Evolutionary conservation across 2,329 filamentous ascomycete genomes (phyloP).

Genomic region (Zasmidium citrigriseum): DNA sequence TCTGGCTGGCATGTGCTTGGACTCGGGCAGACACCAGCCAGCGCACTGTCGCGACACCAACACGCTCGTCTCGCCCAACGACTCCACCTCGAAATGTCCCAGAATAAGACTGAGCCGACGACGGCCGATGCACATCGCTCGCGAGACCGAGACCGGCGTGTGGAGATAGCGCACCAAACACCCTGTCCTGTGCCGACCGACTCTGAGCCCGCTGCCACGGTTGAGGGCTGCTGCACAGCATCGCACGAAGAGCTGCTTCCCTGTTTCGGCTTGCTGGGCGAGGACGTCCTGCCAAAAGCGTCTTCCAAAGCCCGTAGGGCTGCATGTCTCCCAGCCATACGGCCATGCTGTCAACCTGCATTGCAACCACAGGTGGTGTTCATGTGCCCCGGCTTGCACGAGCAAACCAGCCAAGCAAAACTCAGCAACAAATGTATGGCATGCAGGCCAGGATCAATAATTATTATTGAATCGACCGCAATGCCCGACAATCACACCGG

Average conservation of each 20-base stretch:
- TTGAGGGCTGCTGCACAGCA: neutral
- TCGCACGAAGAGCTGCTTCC: neutral
- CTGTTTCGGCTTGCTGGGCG: neutral
- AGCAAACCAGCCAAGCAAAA: neutral
- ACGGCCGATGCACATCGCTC: neutral
- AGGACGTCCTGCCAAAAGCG: neutral
- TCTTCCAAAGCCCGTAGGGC: neutral
- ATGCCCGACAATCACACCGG: too few species aligned
- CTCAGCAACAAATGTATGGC: neutral
- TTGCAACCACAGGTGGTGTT: neutral
- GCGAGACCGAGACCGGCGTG: neutral
- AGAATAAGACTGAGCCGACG: neutral
- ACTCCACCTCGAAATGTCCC: neutral
- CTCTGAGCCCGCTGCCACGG: neutral
- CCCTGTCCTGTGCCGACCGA: neutral
- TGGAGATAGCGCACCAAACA: neutral
- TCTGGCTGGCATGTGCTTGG: too few species aligned
- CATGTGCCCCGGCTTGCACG: neutral
- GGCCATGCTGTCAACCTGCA: neutral
- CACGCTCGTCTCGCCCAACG: neutral
- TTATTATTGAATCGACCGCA: too few species aligned
- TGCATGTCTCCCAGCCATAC: neutral
- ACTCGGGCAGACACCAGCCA: neutral
- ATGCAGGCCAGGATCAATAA: too few species aligned
- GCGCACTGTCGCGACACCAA: neutral